Conservation (phyloP, 176 grass and related monocot genomes). For the Bonia amplexicaulis region DNA sequence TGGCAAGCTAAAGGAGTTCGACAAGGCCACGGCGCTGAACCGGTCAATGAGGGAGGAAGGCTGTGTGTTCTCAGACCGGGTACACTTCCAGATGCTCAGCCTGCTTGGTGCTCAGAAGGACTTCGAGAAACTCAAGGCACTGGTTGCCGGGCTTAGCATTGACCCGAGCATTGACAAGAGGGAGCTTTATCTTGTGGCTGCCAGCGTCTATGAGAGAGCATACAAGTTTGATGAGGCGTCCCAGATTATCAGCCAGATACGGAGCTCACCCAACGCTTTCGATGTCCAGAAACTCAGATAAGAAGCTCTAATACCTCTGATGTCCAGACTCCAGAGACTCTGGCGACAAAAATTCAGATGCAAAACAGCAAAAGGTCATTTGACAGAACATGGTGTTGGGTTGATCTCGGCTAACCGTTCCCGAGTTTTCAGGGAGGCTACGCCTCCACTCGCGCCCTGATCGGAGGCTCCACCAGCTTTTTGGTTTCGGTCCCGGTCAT, state of each 20-base stretch:
- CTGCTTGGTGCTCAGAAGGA: constrained; percentile 74
- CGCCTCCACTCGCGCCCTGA: too few species aligned
- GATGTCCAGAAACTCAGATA: constrained; percentile 21
- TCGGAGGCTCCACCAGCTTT: too few species aligned
- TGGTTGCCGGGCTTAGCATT: constrained; percentile 52
- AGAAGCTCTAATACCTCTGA: constrained; percentile 13
- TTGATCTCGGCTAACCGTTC: too few species aligned
- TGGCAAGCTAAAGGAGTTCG: constrained; percentile 76
- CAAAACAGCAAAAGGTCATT: background rate
- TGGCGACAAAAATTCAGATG: background rate
- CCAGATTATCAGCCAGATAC: constrained; percentile 54
- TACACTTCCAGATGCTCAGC: constrained; percentile 97
- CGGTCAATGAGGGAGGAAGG: constrained; percentile 61
- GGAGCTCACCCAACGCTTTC: constrained; percentile 23
- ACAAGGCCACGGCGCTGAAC: constrained; percentile 54
- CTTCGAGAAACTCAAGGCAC: constrained; percentile 53
- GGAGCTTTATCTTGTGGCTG: constrained; percentile 71
- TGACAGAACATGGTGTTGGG: background rate
- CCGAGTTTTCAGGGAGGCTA: too few species aligned
- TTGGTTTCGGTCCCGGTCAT: too few species aligned
- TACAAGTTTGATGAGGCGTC: constrained; percentile 66
- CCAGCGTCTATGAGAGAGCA: constrained; percentile 67
- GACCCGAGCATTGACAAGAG: constrained; percentile 81
- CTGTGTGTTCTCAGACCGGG: constrained; percentile 77
- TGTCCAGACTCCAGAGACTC: background rate